Percentiles rank a stretch among this genome's conserved stretches.
These are phyloP conservation scores for Cercospora canescens DNA, from an alignment of 2,329 filamentous ascomycete genomes.

Conservation along the genomic window DNA sequence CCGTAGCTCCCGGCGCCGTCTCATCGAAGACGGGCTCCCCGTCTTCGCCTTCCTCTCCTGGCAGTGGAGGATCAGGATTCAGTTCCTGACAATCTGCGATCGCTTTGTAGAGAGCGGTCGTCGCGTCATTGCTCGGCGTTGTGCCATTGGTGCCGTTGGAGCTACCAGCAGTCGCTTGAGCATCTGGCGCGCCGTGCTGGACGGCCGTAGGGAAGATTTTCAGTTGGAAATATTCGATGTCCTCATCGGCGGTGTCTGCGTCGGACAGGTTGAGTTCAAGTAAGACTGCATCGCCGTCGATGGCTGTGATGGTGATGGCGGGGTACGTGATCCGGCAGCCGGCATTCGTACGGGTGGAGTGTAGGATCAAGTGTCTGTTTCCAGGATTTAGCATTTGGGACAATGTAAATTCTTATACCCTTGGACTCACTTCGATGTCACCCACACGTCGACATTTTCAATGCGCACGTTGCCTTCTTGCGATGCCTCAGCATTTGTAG, in stretches of 20 bases:
- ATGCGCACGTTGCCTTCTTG: constrained; percentile 28
- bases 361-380: constrained; percentile 61
- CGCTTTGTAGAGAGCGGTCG: constrained; percentile 62
- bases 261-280: constrained; percentile 68
- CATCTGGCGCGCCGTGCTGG: constrained; percentile 2
- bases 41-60: constrained; percentile 55
- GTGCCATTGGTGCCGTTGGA: constrained; percentile 21
- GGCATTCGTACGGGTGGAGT: constrained; percentile 56
- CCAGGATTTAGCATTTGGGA: background rate
- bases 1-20: constrained; percentile 71
- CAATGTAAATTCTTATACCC: background rate
- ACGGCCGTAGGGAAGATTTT: constrained; percentile 58
- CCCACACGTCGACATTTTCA: constrained; percentile 46
- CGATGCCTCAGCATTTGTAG: constrained; percentile 6
- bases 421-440: constrained; percentile 43
- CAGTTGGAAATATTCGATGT: constrained; percentile 65
- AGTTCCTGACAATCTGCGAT: constrained; percentile 74
- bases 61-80: constrained; percentile 65
- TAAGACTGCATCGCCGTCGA: constrained; percentile 64
- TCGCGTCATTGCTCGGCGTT: constrained; percentile 22
- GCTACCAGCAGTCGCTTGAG: constrained; percentile 14
- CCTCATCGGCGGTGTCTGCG: constrained; percentile 61
- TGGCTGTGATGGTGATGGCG: constrained; percentile 72
- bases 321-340: constrained; percentile 74
- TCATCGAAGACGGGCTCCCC: constrained; percentile 42